Conservation (phyloP, 345 rosid species). For the Hypericum androsaemum region DNA sequence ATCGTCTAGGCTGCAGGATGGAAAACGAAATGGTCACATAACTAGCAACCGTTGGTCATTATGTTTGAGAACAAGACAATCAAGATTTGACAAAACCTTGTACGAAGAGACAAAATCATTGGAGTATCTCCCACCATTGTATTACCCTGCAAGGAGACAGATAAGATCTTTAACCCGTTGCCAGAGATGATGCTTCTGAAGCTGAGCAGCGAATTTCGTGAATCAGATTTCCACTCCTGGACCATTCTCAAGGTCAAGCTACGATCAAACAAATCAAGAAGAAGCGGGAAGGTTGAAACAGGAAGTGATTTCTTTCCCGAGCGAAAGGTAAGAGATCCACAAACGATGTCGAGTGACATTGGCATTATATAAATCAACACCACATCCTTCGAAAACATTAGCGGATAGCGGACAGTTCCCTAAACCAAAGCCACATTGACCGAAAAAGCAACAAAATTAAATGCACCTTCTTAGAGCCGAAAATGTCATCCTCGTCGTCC, state of each 20-base stretch:
- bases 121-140: slow-evolving; percentile 68
- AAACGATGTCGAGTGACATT: too few relatives aligned
- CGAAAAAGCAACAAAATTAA: background rate
- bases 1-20: slow-evolving; percentile 60
- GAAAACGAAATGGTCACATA: slow-evolving; percentile 9
- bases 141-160: slow-evolving; percentile 33
- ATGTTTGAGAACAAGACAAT: background rate
- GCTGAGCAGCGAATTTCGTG: too few relatives aligned
- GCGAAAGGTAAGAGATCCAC: too few relatives aligned
- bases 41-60: background rate
- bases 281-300: too few relatives aligned
- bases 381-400: background rate
- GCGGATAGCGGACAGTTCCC: background rate
- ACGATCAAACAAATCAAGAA: too few relatives aligned
- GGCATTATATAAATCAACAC: too few relatives aligned
- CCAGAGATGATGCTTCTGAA: too few relatives aligned
- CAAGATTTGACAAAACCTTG: slow-evolving; percentile 40
- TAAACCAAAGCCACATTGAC: background rate
- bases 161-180: background rate
- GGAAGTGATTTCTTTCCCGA: too few relatives aligned
- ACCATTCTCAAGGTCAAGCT: too few relatives aligned
- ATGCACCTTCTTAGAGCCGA: slow-evolving; percentile 65
- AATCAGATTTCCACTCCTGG: too few relatives aligned
- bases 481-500: slow-evolving; percentile 85
- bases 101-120: slow-evolving; percentile 81